phyloP scores from a whole-genome alignment of 306 rosid species.

The Cucumis sativus region DNA sequence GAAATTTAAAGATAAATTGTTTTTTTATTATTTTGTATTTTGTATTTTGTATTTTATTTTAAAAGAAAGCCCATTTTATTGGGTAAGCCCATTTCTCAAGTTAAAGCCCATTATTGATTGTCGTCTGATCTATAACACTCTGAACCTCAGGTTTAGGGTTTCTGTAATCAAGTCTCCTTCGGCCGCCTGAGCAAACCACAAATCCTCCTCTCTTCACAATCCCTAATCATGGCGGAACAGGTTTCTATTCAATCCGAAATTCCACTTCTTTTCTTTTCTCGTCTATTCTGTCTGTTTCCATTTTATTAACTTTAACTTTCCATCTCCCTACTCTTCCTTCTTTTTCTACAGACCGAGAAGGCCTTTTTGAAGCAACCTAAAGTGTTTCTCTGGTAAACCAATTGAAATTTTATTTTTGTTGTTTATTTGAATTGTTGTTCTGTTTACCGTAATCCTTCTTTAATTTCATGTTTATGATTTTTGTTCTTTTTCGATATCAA shows the following conservation, averaged over 20 bases:
- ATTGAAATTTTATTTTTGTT: background rate
- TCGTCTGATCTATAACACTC: background rate
- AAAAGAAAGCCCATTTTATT: background rate
- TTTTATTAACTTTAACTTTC: background rate
- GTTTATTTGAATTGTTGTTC: background rate
- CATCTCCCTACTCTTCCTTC: background rate
- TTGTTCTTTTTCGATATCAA: background rate
- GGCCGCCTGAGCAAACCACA: slow-evolving; percentile 8
- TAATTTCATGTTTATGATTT: background rate
- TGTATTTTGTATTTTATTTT: too few relatives aligned
- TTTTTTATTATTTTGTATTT: too few relatives aligned
- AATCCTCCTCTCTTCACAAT: slow-evolving; percentile 5
- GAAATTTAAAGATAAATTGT: too few relatives aligned
- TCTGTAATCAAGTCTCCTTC: background rate
- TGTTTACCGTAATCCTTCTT: background rate
- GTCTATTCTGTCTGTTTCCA: background rate
- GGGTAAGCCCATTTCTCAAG: background rate
- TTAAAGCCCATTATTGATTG: background rate
- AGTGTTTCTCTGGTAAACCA: slow-evolving; percentile 44
- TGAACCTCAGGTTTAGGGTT: slow-evolving; percentile 8
- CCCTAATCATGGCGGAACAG: slow-evolving; percentile 62
- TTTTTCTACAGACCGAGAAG: slow-evolving; percentile 51
- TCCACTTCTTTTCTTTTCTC: background rate
- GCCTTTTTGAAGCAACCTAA: slow-evolving; percentile 68
- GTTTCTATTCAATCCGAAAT: background rate